These are phyloP conservation scores for Mucor ambiguus DNA, from an alignment of 371 early-diverging fungal genomes.

Conservation along the genomic window DNA sequence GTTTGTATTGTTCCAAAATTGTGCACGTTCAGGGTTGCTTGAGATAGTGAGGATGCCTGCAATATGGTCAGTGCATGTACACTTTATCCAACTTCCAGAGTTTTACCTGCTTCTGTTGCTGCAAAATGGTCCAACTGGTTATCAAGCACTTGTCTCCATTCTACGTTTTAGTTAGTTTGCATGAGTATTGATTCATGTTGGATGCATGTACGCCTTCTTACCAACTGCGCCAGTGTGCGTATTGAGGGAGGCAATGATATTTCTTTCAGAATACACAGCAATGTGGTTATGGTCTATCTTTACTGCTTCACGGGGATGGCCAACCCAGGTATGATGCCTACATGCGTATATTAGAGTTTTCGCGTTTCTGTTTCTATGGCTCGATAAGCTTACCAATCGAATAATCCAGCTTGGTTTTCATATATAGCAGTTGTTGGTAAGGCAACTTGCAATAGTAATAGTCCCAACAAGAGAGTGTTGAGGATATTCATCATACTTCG, in stretches of 20 bases:
- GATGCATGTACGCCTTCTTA: constrained; percentile 19
- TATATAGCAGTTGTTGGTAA: constrained; percentile 41
- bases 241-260: constrained; percentile 62
- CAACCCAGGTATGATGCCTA: constrained; percentile 71
- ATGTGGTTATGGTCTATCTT: constrained; percentile 43
- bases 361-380: neutral
- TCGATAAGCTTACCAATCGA: constrained; percentile 54
- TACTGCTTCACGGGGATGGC: constrained; percentile 48
- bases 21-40: constrained; percentile 42
- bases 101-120: constrained; percentile 27
- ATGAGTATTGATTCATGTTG: neutral
- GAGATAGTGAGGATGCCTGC: constrained; percentile 50
- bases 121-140: constrained; percentile 25
- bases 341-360: neutral
- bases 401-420: constrained; percentile 54
- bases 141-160: constrained; percentile 55
- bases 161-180: constrained; percentile 16
- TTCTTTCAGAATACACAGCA: constrained; percentile 61
- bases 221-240: constrained; percentile 60
- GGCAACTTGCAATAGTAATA: constrained; percentile 13
- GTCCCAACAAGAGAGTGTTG: constrained; percentile 13
- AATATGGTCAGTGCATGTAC: neutral
- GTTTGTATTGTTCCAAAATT: constrained; percentile 50
- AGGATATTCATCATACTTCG: constrained; percentile 6
- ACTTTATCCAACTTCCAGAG: no score